These are phyloP conservation scores for Melanomma pulvis-pyrius DNA, from an alignment of 495 filamentous ascomycete genomes.

Conservation along the genomic window DNA sequence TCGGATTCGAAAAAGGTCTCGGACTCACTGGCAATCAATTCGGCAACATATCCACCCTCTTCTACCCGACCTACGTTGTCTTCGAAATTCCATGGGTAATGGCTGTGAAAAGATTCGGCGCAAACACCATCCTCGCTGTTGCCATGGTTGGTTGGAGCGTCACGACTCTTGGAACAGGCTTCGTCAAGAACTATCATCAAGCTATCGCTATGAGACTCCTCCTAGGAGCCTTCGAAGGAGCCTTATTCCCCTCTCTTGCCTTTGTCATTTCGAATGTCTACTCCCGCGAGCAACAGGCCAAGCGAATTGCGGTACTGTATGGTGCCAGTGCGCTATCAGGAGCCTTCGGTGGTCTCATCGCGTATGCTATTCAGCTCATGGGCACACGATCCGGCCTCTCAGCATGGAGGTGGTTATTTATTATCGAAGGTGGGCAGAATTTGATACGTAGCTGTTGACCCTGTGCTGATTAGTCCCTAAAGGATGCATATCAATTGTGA, in stretches of 20 bases:
- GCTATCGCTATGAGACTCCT: constrained; percentile 25
- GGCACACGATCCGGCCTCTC: constrained; percentile 17
- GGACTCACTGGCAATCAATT: constrained; percentile 33
- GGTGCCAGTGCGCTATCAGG: constrained; percentile 22
- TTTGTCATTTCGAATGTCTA: constrained; percentile 27
- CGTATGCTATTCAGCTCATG: constrained; percentile 32
- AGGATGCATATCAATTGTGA: constrained; percentile 17
- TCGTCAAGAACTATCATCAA: constrained; percentile 28
- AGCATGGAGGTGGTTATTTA: constrained; percentile 34
- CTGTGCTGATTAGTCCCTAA: no score
- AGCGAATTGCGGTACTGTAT: constrained; percentile 21
- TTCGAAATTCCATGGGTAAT: constrained; percentile 23
- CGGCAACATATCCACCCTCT: constrained; percentile 41
- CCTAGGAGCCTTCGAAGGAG: constrained; percentile 24
- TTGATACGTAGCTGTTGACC: no score
- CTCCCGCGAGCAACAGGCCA: constrained; percentile 2
- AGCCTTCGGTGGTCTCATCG: constrained; percentile 37
- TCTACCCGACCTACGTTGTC: constrained; percentile 9
- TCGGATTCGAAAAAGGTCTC: constrained; percentile 40
- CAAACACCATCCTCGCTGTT: constrained; percentile 16
- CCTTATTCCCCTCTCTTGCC: constrained; percentile 17
- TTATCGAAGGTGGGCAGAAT: no score
- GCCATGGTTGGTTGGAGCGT: constrained; percentile 22
- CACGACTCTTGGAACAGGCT: constrained; percentile 23
- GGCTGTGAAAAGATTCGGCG: constrained; percentile 21